Evolutionary conservation across 495 filamentous ascomycete genomes (phyloP).

Genomic region (Tuber calosporum): DNA sequence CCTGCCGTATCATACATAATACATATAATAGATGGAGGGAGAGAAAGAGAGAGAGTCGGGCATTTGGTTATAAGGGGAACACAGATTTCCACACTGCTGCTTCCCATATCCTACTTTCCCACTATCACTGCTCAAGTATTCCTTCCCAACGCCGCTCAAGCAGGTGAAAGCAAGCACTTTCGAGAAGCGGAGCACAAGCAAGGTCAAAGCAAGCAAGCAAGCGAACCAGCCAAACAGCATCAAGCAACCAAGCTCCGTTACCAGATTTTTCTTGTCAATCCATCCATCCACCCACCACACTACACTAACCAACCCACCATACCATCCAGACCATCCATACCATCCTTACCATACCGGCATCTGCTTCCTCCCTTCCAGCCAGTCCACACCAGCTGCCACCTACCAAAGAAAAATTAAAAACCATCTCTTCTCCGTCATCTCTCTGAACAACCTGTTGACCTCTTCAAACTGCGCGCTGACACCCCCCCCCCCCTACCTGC

Average conservation of each 20-base stretch:
- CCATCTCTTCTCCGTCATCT: slow-evolving; percentile 40
- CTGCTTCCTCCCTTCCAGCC: not conserved
- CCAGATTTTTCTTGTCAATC: too few relatives aligned
- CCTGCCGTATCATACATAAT: not conserved
- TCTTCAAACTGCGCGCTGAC: slow-evolving; percentile 29
- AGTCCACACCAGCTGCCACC: not conserved
- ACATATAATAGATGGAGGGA: not conserved
- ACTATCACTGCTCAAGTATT: not conserved
- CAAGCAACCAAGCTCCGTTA: not conserved
- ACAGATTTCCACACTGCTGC: not conserved
- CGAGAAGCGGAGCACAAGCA: not conserved
- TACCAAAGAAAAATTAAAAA: not conserved
- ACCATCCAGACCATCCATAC: too few relatives aligned
- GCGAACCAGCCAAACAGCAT: not conserved
- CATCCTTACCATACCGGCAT: not conserved
- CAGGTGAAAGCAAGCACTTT: not conserved
- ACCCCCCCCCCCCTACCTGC: slow-evolving; percentile 21
- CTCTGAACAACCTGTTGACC: slow-evolving; percentile 12
- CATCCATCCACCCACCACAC: too few relatives aligned
- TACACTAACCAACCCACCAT: too few relatives aligned
- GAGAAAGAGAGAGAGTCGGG: not conserved
- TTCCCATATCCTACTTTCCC: not conserved
- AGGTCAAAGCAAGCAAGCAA: slow-evolving; percentile 4
- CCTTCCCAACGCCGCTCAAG: not conserved
- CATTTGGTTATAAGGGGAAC: not conserved